Conservation (phyloP, 2,329 filamentous ascomycete species). For the Stemphylium vesicarium region DNA sequence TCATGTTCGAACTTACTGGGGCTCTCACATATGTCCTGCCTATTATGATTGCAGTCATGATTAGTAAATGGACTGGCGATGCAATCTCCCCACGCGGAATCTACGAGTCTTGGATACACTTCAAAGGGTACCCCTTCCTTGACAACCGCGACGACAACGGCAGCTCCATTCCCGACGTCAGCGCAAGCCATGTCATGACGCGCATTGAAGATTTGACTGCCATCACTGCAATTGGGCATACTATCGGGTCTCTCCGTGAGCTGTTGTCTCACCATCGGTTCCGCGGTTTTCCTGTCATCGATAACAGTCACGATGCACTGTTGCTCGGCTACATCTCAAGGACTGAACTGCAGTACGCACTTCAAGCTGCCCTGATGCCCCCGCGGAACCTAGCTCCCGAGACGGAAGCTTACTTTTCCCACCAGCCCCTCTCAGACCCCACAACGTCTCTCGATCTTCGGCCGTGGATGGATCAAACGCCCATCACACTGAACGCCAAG, state of each 20-base stretch:
- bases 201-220: slow-evolving; percentile 87
- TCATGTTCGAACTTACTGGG: slow-evolving; percentile 98
- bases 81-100: slow-evolving; percentile 91
- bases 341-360: slow-evolving; percentile 83
- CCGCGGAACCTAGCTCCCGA: slow-evolving; percentile 68
- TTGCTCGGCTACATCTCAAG: slow-evolving; percentile 94
- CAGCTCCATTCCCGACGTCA: slow-evolving; percentile 76
- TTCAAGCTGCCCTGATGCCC: slow-evolving; percentile 66
- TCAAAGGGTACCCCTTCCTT: slow-evolving; percentile 94
- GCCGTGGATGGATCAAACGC: slow-evolving; percentile 99
- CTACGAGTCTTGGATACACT: slow-evolving; percentile 97
- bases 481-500: slow-evolving; percentile 82
- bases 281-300: slow-evolving; percentile 91
- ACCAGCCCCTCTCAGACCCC: slow-evolving; percentile 78
- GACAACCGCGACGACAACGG: slow-evolving; percentile 79
- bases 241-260: slow-evolving; percentile 74
- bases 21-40: slow-evolving; percentile 95
- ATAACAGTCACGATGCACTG: slow-evolving; percentile 75
- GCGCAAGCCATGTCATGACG: slow-evolving; percentile 90
- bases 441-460: slow-evolving; percentile 81
- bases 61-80: slow-evolving; percentile 97
- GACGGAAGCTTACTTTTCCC: slow-evolving; percentile 82
- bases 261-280: slow-evolving; percentile 77
- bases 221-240: slow-evolving; percentile 86
- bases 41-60: slow-evolving; percentile 99